A percentile compares a stretch with the other conserved stretches of the same genome.
These are phyloP conservation scores for Dictyostelium citrinum DNA, from an alignment of 78 protist genomes.

Conservation along the genomic window DNA sequence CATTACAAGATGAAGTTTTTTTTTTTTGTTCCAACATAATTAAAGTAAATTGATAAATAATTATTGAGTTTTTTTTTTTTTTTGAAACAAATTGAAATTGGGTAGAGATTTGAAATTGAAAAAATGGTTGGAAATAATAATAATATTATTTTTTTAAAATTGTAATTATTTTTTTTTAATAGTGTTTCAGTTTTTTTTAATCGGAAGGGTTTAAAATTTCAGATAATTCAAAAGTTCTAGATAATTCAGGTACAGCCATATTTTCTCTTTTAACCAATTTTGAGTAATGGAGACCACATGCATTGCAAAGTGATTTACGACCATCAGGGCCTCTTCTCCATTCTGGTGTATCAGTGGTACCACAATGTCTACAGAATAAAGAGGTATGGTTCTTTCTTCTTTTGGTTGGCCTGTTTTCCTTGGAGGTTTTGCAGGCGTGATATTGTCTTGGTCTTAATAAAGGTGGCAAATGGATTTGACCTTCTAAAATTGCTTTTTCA, in stretches of 20 bases:
- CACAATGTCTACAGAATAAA: constrained; percentile 75
- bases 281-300: constrained; percentile 82
- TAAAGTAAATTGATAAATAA: not conserved
- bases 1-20: not conserved
- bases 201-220: constrained; percentile 40
- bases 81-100: not conserved
- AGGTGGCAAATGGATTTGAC: constrained; percentile 76
- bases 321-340: constrained; percentile 86
- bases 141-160: not conserved
- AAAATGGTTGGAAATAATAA: not conserved
- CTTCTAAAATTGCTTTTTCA: constrained; percentile 48
- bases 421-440: constrained; percentile 58
- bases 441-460: constrained; percentile 72
- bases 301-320: constrained; percentile 69
- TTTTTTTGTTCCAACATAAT: not conserved
- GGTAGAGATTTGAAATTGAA: not conserved
- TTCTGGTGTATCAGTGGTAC: constrained; percentile 78
- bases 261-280: constrained; percentile 69
- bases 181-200: not conserved
- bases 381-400: constrained; percentile 67
- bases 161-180: not conserved
- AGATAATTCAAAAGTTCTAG: constrained; percentile 41
- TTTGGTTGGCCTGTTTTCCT: constrained; percentile 50
- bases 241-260: constrained; percentile 7
- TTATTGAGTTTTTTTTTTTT: not conserved